Evolutionary conservation across 2,329 filamentous ascomycete genomes (phyloP).

Genomic region (Aspergillus eucalypticola): DNA sequence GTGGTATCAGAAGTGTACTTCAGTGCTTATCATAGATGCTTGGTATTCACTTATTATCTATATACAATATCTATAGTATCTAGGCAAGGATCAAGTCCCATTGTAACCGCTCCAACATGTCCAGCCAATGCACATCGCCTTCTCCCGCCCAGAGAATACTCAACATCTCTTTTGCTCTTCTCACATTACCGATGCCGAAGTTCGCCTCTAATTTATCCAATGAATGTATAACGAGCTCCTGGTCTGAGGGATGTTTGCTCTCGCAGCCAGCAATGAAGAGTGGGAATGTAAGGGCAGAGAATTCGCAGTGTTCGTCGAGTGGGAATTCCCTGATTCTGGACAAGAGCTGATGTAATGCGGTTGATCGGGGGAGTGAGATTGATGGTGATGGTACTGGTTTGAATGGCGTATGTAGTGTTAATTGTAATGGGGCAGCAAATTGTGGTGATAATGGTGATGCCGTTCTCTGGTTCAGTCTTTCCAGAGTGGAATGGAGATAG

Average conservation of each 20-base stretch:
- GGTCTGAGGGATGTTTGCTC: conserved; percentile 23
- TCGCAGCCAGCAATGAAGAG: conserved; percentile 41
- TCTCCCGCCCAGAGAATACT: conserved; percentile 28
- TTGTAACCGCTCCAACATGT: conserved; percentile 32
- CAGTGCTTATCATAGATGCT: too few species aligned
- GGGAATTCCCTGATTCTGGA: conserved; percentile 27
- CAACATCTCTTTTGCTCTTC: conserved; percentile 35
- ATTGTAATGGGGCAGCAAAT: not conserved
- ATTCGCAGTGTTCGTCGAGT: conserved; percentile 38
- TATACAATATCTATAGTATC: not conserved
- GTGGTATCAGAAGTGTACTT: too few species aligned
- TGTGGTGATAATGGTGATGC: not conserved
- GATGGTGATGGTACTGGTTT: conserved; percentile 11
- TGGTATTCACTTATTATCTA: too few species aligned
- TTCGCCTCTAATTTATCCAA: conserved; percentile 33
- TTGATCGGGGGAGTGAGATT: conserved; percentile 30
- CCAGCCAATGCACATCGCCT: conserved; percentile 31
- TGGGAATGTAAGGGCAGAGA: conserved; percentile 41
- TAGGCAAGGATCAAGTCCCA: conserved; percentile 39
- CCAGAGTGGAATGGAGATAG: conserved; percentile 39
- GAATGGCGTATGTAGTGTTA: too few species aligned
- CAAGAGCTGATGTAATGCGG: conserved; percentile 32
- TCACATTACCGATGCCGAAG: conserved; percentile 40
- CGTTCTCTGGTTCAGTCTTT: conserved; percentile 24
- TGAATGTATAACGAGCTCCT: conserved; percentile 28